Evolutionary conservation across 2,329 filamentous ascomycete genomes (phyloP).

Genomic region (Aspergillus intermedius): DNA sequence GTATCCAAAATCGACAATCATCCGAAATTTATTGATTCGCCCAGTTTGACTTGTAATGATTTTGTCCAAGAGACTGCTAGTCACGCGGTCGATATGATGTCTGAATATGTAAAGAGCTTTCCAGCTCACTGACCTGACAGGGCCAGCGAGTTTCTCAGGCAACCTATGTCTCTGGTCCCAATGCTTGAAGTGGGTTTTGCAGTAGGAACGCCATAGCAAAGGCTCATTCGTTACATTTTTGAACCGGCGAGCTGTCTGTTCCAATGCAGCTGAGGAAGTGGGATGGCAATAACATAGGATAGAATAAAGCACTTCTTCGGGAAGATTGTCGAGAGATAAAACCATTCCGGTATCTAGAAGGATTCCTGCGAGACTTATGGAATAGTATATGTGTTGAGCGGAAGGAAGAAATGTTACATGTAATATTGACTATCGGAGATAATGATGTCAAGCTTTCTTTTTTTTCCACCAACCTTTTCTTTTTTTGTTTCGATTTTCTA

Average conservation of each 20-base stretch:
- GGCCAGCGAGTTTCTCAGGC: slow-evolving; percentile 47
- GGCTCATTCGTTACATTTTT: slow-evolving; percentile 61
- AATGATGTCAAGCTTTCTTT: no score
- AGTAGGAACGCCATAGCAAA: slow-evolving; percentile 74
- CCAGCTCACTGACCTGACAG: slow-evolving; percentile 62
- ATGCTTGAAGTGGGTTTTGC: slow-evolving; percentile 60
- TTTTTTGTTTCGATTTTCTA: no score
- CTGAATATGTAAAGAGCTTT: slow-evolving; percentile 59
- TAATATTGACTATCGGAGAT: background rate
- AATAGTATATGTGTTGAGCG: no score
- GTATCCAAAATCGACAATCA: slow-evolving; percentile 67
- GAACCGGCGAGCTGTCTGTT: slow-evolving; percentile 59
- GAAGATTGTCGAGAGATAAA: slow-evolving; percentile 44
- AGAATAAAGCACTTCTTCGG: slow-evolving; percentile 77
- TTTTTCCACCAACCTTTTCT: no score
- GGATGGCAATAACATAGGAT: slow-evolving; percentile 62
- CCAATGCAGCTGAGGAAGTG: slow-evolving; percentile 44
- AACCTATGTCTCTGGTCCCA: slow-evolving; percentile 68
- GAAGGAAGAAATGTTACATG: no score
- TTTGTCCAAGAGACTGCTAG: slow-evolving; percentile 54
- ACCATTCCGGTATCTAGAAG: slow-evolving; percentile 23
- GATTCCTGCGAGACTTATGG: background rate
- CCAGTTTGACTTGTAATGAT: slow-evolving; percentile 65
- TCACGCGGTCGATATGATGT: slow-evolving; percentile 46
- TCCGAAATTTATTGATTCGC: slow-evolving; percentile 62